A percentile compares a stretch with the other conserved stretches of the same genome.
Evolutionary conservation across 2,329 filamentous ascomycete species (phyloP).

Genomic region (Pseudocercospora ulei): DNA sequence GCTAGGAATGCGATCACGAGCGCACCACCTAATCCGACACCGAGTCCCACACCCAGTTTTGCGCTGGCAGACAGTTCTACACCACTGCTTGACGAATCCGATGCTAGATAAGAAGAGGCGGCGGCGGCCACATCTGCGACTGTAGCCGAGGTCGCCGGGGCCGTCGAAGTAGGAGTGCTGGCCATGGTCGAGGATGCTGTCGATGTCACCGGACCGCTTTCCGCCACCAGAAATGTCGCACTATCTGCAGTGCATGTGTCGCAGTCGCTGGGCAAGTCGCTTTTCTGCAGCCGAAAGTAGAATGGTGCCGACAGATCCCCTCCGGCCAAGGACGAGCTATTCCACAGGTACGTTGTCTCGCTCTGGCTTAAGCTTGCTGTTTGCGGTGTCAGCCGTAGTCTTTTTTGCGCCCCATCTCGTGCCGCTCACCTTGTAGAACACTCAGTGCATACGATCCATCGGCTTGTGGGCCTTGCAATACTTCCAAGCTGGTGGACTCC

Average conservation of each 20-base stretch:
- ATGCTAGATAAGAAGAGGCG: constrained; percentile 10
- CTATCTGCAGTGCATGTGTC: constrained; percentile 11
- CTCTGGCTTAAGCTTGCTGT: constrained; percentile 10
- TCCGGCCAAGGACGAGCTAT: constrained; percentile 2
- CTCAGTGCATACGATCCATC: constrained; percentile 16
- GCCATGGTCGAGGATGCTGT: constrained; percentile 8
- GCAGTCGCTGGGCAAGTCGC: constrained; percentile 12
- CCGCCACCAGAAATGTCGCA: constrained; percentile 7
- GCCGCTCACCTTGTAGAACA: constrained; percentile 16
- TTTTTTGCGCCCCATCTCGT: background rate
- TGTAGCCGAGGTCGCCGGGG: constrained; percentile 4
- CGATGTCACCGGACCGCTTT: background rate
- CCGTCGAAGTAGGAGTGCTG: constrained; percentile 1
- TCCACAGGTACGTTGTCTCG: constrained; percentile 12
- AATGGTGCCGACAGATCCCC: constrained; percentile 3
- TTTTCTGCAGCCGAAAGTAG: constrained; percentile 15
- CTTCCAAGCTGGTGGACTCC: constrained; percentile 15
- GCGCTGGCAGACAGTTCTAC: constrained; percentile 4
- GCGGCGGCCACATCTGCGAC: constrained; percentile 7
- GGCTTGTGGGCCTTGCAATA: constrained; percentile 13
- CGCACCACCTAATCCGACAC: constrained; percentile 10
- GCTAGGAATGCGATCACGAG: constrained; percentile 8
- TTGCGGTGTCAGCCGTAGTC: background rate
- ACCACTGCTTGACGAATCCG: background rate
- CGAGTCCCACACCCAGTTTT: constrained; percentile 12